Evolutionary conservation across 768 basidiomycete species (phyloP).

Genomic region (Lentinus brumalis): DNA sequence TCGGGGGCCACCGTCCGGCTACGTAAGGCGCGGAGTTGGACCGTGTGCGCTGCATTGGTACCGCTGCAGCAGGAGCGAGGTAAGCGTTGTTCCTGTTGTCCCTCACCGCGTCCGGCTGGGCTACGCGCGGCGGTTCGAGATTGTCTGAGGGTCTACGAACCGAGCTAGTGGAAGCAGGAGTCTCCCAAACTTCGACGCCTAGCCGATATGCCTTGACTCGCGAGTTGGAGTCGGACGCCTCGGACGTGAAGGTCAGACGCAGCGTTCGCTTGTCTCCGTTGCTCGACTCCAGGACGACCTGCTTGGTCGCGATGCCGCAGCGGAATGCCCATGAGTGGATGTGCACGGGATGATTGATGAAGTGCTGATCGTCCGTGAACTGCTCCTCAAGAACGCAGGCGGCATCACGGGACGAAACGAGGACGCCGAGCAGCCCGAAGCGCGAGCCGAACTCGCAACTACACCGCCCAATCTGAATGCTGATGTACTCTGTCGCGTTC

Average conservation of each 20-base stretch:
- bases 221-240: neutral
- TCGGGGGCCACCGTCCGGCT: too few species aligned
- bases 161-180: neutral
- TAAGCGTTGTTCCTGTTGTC: too few species aligned
- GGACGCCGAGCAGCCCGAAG: constrained; percentile 1
- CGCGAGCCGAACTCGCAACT: constrained; percentile 3
- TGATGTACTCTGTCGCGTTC: neutral
- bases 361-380: neutral
- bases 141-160: too few species aligned
- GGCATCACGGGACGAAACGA: neutral
- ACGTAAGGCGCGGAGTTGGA: too few species aligned
- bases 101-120: too few species aligned
- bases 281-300: neutral
- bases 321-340: constrained; percentile 15
- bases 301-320: constrained; percentile 6
- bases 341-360: constrained; percentile 4
- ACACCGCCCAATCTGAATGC: constrained; percentile 6
- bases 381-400: neutral
- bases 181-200: constrained; percentile 8
- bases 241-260: constrained; percentile 6
- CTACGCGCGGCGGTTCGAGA: too few species aligned
- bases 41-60: neutral
- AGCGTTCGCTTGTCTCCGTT: neutral
- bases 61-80: neutral
- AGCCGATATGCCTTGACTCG: constrained; percentile 3